Evolutionary conservation across 768 basidiomycete genomes (phyloP), one percentile per base, ranked within the genome.

Genomic region (Myochromella boudieri): DNA sequence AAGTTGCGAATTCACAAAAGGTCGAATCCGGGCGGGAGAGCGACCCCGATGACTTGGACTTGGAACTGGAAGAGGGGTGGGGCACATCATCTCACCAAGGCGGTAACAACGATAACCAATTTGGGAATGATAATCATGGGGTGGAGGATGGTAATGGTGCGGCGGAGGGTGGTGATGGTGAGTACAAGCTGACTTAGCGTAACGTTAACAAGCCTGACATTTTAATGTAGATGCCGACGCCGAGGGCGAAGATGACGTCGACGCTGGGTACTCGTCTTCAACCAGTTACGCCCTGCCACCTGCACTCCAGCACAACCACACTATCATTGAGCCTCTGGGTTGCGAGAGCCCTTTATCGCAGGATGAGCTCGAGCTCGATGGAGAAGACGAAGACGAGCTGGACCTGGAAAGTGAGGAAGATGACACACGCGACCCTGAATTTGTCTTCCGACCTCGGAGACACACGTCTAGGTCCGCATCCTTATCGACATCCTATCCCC

Each of bases 331-430:
- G 18, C 14, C 6, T 17, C 33, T 34, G 33, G n/a, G 5, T 12
- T 34, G 14, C 5, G 33, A 17, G 14, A 12, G 33, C 18, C 33
- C 33, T 34, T 6, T 6, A n/a, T 41, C 32, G 31, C 39, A 38
- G 18, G 22, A 25, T 5, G 50, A 49, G 34, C 52, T 61, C 31
- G 60, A 56, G 28, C 45, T 46, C 20, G 27, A 44, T 3, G 44
- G 48, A 27, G 37, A 62, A 24, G 50, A 55, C 42, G 42, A 54
- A 40, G 32, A 66, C 55, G 52, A 58, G 25, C 37, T 53, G 41
- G 25, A 65, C 52, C 39, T 64, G 56, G 36, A 72, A 59, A 54
- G 68, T 60, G 36, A 71, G 54, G 51, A 66, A 55, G 45, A 71
- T 31, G 57, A 53, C 42, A 46, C 24, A 57, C 59, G 68, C 56